Evolutionary conservation across 2,329 filamentous ascomycete genomes (phyloP), one percentile per base, ranked within the genome.

Genomic region (Botrytis cinerea): DNA sequence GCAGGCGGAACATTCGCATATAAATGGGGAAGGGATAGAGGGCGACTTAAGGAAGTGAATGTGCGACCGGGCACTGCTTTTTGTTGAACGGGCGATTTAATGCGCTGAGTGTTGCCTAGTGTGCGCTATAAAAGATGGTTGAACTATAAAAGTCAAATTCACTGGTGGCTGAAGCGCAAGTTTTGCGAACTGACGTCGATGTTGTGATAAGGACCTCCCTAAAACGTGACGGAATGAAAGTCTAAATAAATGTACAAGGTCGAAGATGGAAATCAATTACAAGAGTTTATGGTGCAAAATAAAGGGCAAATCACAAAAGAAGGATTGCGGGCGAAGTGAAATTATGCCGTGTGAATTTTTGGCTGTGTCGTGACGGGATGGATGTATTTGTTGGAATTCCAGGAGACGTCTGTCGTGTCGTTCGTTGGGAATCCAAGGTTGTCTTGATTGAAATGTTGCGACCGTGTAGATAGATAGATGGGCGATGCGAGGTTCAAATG

Each of bases 1-100:
- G 69, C 80, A 90, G 88, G 78, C 87, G 85, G 83, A 90, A 90
- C 88, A 90, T 90, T 83, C 84, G 84, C 83, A 84, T 83, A 81
- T 82, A 81, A 71, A 64, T 28, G 46, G 18, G 18, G 54, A 70
- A 68, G 51, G 46, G 16, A 51, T 8, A 20, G 18, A 14, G 46
- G 32, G 40, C 35, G 54, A 38, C 6, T 59, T 46, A 1, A 12
- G 38, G 35, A 35, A 35, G 43, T 38, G 70, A 60, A 72, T 68
- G 70, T 68, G 70, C 70, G 70, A 67, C 61, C 70, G 38, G 62
- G 70, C 62, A 32, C 70, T 38, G 28, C 14, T 40, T 35, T 35
- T 57, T 45, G 28, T 72, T 72, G 64, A 32, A 46, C 5, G 14
- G 12, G 48, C 5, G 38, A n/a, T 35, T 57, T 28, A 38, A 68